Conservation (phyloP, 164 flowering plant genomes). For the Nelumbo lutea region DNA sequence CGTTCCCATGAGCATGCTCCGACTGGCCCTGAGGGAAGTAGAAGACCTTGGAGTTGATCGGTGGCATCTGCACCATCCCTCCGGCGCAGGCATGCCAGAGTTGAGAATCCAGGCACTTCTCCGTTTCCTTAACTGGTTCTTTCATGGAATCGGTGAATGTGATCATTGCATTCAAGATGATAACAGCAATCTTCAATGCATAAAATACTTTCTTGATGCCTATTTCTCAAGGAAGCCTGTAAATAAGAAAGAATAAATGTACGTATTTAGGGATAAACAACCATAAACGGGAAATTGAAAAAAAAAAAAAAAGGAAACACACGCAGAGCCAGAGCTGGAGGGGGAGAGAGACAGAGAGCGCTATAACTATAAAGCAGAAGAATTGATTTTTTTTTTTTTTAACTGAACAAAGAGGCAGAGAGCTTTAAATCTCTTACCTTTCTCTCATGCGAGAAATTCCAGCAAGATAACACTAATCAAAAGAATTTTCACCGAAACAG, state of each 20-base stretch:
- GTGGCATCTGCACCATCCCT: constrained; percentile 89
- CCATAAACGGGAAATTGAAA: not conserved
- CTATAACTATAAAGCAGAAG: no score
- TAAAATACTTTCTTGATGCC: not conserved
- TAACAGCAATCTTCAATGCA: not conserved
- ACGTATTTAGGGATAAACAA: not conserved
- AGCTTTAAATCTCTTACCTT: not conserved
- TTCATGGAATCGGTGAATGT: constrained; percentile 43
- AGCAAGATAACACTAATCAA: not conserved
- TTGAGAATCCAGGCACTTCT: constrained; percentile 77
- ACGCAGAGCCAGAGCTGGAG: no score
- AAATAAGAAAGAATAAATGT: not conserved
- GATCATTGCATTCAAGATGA: constrained; percentile 29
- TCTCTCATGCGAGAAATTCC: not conserved
- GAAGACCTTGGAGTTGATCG: constrained; percentile 57
- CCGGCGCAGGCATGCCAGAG: constrained; percentile 99
- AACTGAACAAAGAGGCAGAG: not conserved
- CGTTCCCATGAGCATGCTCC: constrained; percentile 57
- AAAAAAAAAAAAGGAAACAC: not conserved
- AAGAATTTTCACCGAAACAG: not conserved
- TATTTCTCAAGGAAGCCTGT: not conserved
- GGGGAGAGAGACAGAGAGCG: not conserved
- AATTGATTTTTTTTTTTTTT: no score
- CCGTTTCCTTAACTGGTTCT: constrained; percentile 40
- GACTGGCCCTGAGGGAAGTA: constrained; percentile 96